Evolutionary conservation across 257 asterid species (phyloP).

Genomic region (Salvia rosmarinus): DNA sequence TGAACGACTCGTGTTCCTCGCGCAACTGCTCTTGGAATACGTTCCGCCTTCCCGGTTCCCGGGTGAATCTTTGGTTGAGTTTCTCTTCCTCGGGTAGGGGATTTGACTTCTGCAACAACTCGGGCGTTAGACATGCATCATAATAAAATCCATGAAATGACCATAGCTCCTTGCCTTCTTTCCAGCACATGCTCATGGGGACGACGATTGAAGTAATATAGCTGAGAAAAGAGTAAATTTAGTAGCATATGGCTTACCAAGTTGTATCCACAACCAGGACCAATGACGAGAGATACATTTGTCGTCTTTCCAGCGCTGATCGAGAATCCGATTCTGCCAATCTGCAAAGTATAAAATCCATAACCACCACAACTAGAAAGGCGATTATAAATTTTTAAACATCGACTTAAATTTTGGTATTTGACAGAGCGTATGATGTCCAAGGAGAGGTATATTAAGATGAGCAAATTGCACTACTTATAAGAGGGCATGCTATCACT

Average conservation of each 20-base stretch:
- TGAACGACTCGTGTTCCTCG: conserved; percentile 86
- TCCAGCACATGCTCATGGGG: neutral
- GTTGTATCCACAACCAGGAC: conserved; percentile 95
- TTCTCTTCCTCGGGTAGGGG: conserved; percentile 78
- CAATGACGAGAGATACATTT: conserved; percentile 70
- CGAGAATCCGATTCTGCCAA: conserved; percentile 73
- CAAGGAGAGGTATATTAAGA: no score
- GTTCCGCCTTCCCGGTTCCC: conserved; percentile 53
- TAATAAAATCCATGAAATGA: neutral
- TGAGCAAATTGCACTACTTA: no score
- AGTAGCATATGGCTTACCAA: conserved; percentile 55
- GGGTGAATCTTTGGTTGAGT: conserved; percentile 34
- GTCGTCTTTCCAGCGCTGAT: conserved; percentile 63
- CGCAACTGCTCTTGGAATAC: conserved; percentile 74
- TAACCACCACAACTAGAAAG: conserved; percentile 10
- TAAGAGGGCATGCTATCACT: conserved; percentile 19
- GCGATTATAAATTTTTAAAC: neutral
- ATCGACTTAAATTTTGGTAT: neutral
- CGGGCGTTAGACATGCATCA: neutral
- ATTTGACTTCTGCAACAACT: conserved; percentile 70
- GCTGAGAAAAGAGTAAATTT: neutral
- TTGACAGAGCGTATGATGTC: conserved; percentile 1
- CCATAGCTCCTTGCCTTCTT: neutral
- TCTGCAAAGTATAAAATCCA: conserved; percentile 51
- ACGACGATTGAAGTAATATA: neutral